Evolutionary conservation across 78 protist genomes (phyloP).

Genomic region (Dictyostelium brefeldianum): DNA sequence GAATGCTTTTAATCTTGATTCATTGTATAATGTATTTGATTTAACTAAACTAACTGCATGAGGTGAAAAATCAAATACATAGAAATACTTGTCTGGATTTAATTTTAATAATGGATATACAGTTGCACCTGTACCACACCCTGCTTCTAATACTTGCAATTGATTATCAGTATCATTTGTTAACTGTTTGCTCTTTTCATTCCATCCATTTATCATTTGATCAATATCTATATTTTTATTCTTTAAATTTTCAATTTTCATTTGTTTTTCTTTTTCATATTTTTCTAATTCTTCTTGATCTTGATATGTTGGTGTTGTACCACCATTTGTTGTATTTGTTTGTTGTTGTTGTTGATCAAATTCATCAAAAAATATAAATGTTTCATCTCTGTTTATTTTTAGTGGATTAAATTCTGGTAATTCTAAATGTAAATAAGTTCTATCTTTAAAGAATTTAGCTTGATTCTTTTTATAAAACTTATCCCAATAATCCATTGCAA

Average conservation of each 20-base stretch:
- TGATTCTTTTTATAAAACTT: constrained; percentile 77
- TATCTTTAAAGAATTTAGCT: constrained; percentile 83
- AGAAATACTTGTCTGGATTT: constrained; percentile 62
- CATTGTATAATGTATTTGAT: constrained; percentile 66
- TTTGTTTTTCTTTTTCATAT: constrained; percentile 14
- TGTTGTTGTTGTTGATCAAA: not conserved
- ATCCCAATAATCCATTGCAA: constrained; percentile 81
- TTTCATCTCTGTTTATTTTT: constrained; percentile 47
- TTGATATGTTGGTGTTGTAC: not conserved
- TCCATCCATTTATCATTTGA: constrained; percentile 31
- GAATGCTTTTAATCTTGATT: constrained; percentile 55
- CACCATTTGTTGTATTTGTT: no score
- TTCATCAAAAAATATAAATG: constrained; percentile 42
- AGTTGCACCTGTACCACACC: constrained; percentile 86
- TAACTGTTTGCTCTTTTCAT: not conserved
- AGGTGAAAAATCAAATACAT: constrained; percentile 84
- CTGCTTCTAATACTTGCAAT: constrained; percentile 62
- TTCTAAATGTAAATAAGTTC: constrained; percentile 82
- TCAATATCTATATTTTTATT: constrained; percentile 14
- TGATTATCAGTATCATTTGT: not conserved
- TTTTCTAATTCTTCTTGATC: not conserved
- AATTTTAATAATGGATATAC: constrained; percentile 72
- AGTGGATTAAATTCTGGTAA: constrained; percentile 76
- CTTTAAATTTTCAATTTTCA: not conserved
- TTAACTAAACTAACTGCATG: constrained; percentile 68